Evolutionary conservation across 169 alveolate genomes (phyloP).

Genomic region (Plasmodium gonderi): DNA sequence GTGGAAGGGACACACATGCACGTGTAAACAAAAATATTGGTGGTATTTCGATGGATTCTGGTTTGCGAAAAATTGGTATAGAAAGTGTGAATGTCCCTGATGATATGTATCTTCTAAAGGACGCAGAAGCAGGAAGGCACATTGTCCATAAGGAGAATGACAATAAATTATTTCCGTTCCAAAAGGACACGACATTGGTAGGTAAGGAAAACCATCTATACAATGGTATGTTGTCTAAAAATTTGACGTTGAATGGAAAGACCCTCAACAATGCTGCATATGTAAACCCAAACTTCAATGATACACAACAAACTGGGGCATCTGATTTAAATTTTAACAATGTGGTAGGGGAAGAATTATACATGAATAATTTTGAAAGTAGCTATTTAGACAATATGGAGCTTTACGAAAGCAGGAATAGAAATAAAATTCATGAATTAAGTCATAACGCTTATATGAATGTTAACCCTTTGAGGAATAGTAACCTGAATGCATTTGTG

Average conservation of each 20-base stretch:
- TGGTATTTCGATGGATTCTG: neutral
- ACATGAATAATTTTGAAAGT: neutral
- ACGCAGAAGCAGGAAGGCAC: neutral
- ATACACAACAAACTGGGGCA: neutral
- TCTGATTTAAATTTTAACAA: neutral
- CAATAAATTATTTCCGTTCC: neutral
- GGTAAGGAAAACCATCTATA: neutral
- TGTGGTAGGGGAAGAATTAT: neutral
- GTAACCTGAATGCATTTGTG: neutral
- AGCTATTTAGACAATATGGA: neutral
- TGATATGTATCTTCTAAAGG: neutral
- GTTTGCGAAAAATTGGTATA: neutral
- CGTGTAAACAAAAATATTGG: neutral
- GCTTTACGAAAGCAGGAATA: neutral
- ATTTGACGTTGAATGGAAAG: slow-evolving; percentile 13
- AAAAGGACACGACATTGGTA: neutral
- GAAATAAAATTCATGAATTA: neutral
- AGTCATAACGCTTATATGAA: neutral
- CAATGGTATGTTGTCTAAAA: slow-evolving; percentile 15
- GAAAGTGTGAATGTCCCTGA: neutral
- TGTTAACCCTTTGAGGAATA: neutral
- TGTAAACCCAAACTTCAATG: neutral
- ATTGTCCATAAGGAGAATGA: neutral
- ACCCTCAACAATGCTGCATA: neutral
- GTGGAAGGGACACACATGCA: neutral